These are phyloP conservation scores for Aspergillus diversus DNA, from an alignment of 495 filamentous ascomycete species.

Conservation along the genomic window DNA sequence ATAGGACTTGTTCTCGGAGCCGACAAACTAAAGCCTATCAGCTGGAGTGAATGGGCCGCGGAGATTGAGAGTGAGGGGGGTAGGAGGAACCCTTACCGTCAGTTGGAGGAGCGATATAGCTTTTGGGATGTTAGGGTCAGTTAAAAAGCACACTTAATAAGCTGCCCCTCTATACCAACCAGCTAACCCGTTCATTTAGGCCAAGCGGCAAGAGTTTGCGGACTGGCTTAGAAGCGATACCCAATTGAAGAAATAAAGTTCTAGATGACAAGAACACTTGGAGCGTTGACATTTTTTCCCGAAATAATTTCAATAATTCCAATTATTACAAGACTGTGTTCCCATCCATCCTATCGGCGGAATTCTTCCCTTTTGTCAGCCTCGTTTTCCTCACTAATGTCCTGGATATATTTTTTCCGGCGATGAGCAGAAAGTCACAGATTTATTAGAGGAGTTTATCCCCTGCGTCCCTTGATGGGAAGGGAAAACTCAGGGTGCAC, in stretches of 20 bases:
- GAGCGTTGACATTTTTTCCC: not conserved
- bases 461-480: no score
- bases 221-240: conserved; percentile 64
- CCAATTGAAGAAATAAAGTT: conserved; percentile 21
- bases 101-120: conserved; percentile 62
- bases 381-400: no score
- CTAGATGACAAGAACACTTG: conserved; percentile 5
- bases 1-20: conserved; percentile 71
- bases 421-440: no score
- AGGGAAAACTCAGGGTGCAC: no score
- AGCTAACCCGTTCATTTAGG: conserved; percentile 47
- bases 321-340: not conserved
- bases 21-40: conserved; percentile 72
- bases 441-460: no score
- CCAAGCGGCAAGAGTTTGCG: conserved; percentile 75
- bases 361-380: no score
- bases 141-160: conserved; percentile 8
- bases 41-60: conserved; percentile 83
- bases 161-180: no score
- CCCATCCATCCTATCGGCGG: not conserved
- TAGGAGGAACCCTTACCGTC: conserved; percentile 52
- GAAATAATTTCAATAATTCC: not conserved
- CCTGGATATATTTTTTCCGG: no score
- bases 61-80: conserved; percentile 73
- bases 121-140: conserved; percentile 73